Base-by-base conservation (phyloP, 2,329 filamentous ascomycete genomes). In the Cryoendolithus antarcticus region DNA sequence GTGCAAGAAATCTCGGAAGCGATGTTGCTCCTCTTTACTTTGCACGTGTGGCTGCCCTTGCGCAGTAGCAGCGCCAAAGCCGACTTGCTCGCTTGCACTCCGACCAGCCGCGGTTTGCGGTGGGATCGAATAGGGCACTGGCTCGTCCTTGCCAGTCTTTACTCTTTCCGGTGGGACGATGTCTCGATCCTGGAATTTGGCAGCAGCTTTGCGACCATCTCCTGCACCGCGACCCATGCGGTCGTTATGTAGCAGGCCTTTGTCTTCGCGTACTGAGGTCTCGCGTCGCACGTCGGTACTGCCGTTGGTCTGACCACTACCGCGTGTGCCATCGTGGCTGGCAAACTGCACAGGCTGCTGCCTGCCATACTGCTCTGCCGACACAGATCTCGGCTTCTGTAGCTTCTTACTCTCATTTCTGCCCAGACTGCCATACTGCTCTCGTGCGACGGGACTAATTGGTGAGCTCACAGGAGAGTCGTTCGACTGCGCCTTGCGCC, bases 21-120 rank as follows among this genome's bases (percentile, higher is more conserved):
- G 41, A 41, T 58, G 57, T n/a, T 55, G 49, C 15, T 55, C 47
- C 9, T 58, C 53, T 8, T 27, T 27, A 27, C 24, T 27, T 27
- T 27, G 24, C 24, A 27, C 24, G 24, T 27, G 24, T 27, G 24
- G 24, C 24, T 27, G 24, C 4, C 24, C 24, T 27, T 27, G 24
- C 10, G 56, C 49, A 4, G 48, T 27, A 12, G 30, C 19, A 15
- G 54, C 50, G 8, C 52, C 57, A 35, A 67, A 65, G 0, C 59
- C 62, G n/a, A 68, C 60, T 38, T 59, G 58, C 34, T 62, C 59
- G 19, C 60, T 53, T 11, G 61, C 56, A 28, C 50, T 48, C 29
- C 60, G 57, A 9, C 53, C 58, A 13, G 53, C 53, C 4, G 53
- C 49, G 3, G 60, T 61, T 41, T 61, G 60, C 9, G 60, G 60